Evolutionary conservation across 1,284 basidiomycete genomes (phyloP), one percentile per base, ranked within the genome.

Genomic region (Fomitopsis schrenkii): DNA sequence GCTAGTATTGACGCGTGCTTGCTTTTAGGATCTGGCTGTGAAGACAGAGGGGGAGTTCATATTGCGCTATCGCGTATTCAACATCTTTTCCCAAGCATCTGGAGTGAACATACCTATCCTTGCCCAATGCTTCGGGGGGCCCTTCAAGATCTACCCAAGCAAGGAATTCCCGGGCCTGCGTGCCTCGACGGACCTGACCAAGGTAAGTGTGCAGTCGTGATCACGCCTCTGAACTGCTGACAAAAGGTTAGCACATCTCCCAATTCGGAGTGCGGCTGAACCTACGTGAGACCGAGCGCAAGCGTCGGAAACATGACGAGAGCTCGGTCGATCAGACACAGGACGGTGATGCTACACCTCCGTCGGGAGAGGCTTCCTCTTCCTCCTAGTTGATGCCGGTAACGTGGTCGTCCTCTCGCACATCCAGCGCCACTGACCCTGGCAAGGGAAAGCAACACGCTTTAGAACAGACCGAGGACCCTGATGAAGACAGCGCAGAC

Each of bases 111-210:
- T 80, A 0, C 79, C 80, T 6, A 80, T 91, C 19, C 83, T 89
- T 66, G 57, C 57, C 15, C 26, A 59, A 28, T 87, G 85, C 68
- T 88, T 83, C 58, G 89, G 90, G 8, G 86, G 86, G 0, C 65
- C 77, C 1, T 92, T 92, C 71, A 82, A 81, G 28, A 83, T 92
- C 0, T 92, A 89, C 68, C 90, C 90, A 26, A 91, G 90, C 0
- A 92, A 92, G 67, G 87, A 90, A 69, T 92, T 92, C 69, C 90
- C 90, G 0, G 89, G 90, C 1, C 72, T 92, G 17, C 82, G 80
- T 30, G 81, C 86, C 2, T 91, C 90, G 0, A 92, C 90, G 0
- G 84, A 88, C 41, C 74, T 92, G 46, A 91, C 90, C 3, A 92
- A 89, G 82, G 89, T 88, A 53, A 36, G 72, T 62, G 52, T 4